Evolutionary conservation across 768 basidiomycete species (phyloP), one percentile per base, ranked within the genome.

Genomic region (Mycena pura): DNA sequence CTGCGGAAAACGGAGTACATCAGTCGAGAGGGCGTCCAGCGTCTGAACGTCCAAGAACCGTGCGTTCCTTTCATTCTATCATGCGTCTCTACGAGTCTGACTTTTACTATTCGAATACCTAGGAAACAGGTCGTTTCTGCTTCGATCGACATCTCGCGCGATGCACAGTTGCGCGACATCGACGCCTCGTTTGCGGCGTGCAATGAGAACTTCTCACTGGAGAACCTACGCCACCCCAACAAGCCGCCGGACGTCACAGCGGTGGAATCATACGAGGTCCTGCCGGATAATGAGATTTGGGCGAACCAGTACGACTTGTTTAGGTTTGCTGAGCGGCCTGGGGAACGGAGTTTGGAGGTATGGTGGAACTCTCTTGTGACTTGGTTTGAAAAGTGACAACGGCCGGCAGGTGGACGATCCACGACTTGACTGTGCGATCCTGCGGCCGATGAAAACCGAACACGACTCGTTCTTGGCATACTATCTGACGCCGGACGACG

Each of bases 1-100:
- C 80, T 98, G 51, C 84, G 96, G 51, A 94, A 92, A 73, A 96
- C 95, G 0, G 95, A 95, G 69, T 96, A 97, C 69, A 84, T 96
- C 54, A 89, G 86, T 59, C 76, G 90, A 66, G 77, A 86, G 77
- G 73, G 82, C 54, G 68, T 81, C 63, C 72, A 86, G 72, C 70
- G 73, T 62, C 57, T 77, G 65, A 24, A 73, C 69, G 57, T 70
- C 25, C 80, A 84, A 38, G 91, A 92, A 72, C 73, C 81, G 91
- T 91, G 67, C 65, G 83, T 78, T 19, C 48, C 22, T 56, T 53
- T 34, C 22, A 49, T 21, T 32, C 10, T 32, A 10, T 6, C 21
- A 44, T 38, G 45, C 24, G 21, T 14, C 34, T 34, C 22, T n/a
- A n/a, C n/a, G n/a, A n/a, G n/a, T n/a, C 36, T 27, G 39, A 57